Percentiles rank a stretch among this genome's conserved stretches.
Evolutionary conservation across 2,329 filamentous ascomycete genomes (phyloP).

Genomic region (Botryosphaeria dothidea): DNA sequence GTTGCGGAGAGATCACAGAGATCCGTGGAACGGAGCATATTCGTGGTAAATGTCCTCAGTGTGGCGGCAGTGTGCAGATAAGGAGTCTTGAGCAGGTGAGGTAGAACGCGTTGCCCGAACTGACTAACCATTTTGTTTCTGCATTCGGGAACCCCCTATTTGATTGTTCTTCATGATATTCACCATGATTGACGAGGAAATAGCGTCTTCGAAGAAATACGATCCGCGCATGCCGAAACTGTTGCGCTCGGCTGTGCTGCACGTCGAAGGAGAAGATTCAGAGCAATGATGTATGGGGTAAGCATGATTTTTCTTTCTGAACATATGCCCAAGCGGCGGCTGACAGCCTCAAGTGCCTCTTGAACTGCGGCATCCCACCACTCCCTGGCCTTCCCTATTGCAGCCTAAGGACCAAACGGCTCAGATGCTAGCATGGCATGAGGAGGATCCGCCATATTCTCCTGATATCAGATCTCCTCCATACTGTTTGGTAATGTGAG

Average conservation of each 20-base stretch:
- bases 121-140: too few relatives aligned
- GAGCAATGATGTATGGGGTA: background rate
- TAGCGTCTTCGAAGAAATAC: background rate
- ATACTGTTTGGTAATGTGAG: background rate
- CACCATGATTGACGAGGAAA: background rate
- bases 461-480: background rate
- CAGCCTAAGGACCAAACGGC: background rate
- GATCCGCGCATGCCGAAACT: background rate
- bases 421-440: background rate
- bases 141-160: background rate
- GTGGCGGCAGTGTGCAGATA: background rate
- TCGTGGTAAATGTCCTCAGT: background rate
- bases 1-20: background rate
- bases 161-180: background rate
- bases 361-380: background rate
- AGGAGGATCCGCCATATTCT: background rate
- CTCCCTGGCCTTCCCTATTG: background rate
- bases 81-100: background rate
- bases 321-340: background rate
- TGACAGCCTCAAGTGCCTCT: background rate
- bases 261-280: background rate
- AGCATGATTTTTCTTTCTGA: background rate
- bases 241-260: background rate
- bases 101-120: background rate
- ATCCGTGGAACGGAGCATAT: background rate